A percentile compares a stretch with the other conserved stretches of the same genome.
Conservation (phyloP, 2,329 filamentous ascomycete genomes). For the Monilinia aucupariae region DNA sequence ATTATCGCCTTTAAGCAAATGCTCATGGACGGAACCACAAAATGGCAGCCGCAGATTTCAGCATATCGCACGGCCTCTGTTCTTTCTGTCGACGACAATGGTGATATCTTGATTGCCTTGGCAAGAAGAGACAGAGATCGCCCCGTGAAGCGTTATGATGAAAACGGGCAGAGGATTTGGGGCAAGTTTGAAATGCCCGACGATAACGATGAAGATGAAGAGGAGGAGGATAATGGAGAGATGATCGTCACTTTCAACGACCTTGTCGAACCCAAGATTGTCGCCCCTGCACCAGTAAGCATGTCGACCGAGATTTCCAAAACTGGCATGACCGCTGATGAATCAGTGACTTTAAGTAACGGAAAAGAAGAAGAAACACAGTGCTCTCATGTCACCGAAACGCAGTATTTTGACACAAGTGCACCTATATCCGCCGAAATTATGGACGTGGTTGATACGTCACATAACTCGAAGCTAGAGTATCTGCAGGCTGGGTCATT, state of each 20-base stretch:
- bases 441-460: neutral
- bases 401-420: slow-evolving; percentile 22
- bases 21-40: slow-evolving; percentile 54
- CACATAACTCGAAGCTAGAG: neutral
- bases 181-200: slow-evolving; percentile 71
- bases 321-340: slow-evolving; percentile 11
- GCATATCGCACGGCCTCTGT: slow-evolving; percentile 62
- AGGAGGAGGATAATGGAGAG: slow-evolving; percentile 52
- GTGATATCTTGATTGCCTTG: slow-evolving; percentile 55
- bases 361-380: slow-evolving; percentile 21
- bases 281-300: slow-evolving; percentile 42
- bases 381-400: slow-evolving; percentile 31
- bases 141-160: slow-evolving; percentile 56
- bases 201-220: slow-evolving; percentile 50
- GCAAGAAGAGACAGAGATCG: slow-evolving; percentile 62
- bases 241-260: slow-evolving; percentile 56
- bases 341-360: slow-evolving; percentile 10
- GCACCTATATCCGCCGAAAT: slow-evolving; percentile 4
- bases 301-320: slow-evolving; percentile 13
- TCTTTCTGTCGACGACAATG: slow-evolving; percentile 48
- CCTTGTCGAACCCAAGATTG: slow-evolving; percentile 62
- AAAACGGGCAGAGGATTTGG: slow-evolving; percentile 68
- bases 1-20: slow-evolving; percentile 65
- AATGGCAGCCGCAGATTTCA: slow-evolving; percentile 60
- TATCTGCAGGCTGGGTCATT: slow-evolving; percentile 28